Percentiles rank a stretch among this genome's conserved stretches.
Conservation (phyloP, 352 stramenopile species). For the Phytophthora sansomeana region DNA sequence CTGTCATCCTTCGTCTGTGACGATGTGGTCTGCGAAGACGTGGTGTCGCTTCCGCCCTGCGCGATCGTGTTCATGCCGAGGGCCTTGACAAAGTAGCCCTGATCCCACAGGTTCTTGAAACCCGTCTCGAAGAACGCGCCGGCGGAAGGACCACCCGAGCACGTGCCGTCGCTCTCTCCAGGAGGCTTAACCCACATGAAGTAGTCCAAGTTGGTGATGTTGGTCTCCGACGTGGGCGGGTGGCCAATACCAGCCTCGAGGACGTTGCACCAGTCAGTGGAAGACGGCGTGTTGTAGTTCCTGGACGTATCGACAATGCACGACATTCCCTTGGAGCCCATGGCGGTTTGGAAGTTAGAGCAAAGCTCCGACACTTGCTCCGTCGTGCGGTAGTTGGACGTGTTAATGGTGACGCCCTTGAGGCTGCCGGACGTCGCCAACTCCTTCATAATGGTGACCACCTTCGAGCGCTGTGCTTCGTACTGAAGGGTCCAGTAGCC, state of each 20-base stretch:
- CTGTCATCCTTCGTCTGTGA: slow-evolving; percentile 17
- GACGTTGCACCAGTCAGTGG: slow-evolving; percentile 69
- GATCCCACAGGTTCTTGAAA: slow-evolving; percentile 72
- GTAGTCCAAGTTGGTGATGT: slow-evolving; percentile 65
- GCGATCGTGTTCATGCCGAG: slow-evolving; percentile 34
- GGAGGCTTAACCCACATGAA: slow-evolving; percentile 79
- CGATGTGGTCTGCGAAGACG: slow-evolving; percentile 18
- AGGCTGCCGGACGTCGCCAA: slow-evolving; percentile 29
- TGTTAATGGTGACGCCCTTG: slow-evolving; percentile 69
- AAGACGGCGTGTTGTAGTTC: slow-evolving; percentile 40
- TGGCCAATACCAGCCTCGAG: slow-evolving; percentile 48
- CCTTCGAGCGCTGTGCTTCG: slow-evolving; percentile 23
- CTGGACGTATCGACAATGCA: slow-evolving; percentile 53
- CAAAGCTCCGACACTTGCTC: slow-evolving; percentile 44
- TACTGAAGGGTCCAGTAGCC: slow-evolving; percentile 63
- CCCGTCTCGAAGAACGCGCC: slow-evolving; percentile 64
- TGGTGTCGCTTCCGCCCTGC: slow-evolving; percentile 20
- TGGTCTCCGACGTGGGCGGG: slow-evolving; percentile 56
- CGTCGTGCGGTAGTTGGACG: slow-evolving; percentile 70
- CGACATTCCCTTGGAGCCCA: slow-evolving; percentile 36
- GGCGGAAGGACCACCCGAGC: slow-evolving; percentile 46
- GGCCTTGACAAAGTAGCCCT: slow-evolving; percentile 58
- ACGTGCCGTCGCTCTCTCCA: slow-evolving; percentile 73
- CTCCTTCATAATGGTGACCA: slow-evolving; percentile 45
- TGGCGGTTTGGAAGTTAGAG: slow-evolving; percentile 46